Base-by-base conservation (phyloP, 768 basidiomycete species). In the Epithele typhae region DNA sequence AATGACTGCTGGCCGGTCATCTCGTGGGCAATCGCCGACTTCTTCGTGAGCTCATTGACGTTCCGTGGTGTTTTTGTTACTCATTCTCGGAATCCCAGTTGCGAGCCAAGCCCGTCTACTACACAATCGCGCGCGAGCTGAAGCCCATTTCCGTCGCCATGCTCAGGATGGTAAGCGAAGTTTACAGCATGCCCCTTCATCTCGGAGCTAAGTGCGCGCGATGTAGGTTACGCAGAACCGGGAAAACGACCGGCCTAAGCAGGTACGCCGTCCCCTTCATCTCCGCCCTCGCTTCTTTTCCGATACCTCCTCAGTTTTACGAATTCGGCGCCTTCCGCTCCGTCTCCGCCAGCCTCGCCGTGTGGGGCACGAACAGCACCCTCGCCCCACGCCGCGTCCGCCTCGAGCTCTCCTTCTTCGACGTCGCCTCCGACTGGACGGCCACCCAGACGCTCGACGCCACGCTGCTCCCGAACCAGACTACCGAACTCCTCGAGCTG, bases 1-100 rank as follows among this genome's bases (percentile, higher is more conserved):
- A 89, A 90, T 51, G 87, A 92, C 57, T 93, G 91, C 63, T 95
- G 92, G 90, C 93, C 93, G 3, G 82, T 82, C 32, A 88, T 89
- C 5, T 92, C 89, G 17, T 96, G 92, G 93, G 80, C 87, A 1
- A 92, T 95, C 53, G 78, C 82, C 24, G 93, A 96, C 64, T 94
- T 93, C 67, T 95, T 92, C 69, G 53, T 53, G 34, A 41, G 57
- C 49, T 5, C 18, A 17, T 25, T 4, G 24, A 27, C 6, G 17
- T 5, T 17, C 24, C 15, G 17, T 36, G 59, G 11, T 6, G 45
- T 6, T 22, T 15, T 1, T 19, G 18, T 6, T 22, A 23, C 22
- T 40, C 25, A 30, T 25, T 2, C 7, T 18, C 19, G 7, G 18
- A 9, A 21, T 24, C 24, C 21, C 32, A 54, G 58, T 68, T 92